Evolutionary conservation across 2,329 filamentous ascomycete species (phyloP).

Genomic region (Nemania sp.): DNA sequence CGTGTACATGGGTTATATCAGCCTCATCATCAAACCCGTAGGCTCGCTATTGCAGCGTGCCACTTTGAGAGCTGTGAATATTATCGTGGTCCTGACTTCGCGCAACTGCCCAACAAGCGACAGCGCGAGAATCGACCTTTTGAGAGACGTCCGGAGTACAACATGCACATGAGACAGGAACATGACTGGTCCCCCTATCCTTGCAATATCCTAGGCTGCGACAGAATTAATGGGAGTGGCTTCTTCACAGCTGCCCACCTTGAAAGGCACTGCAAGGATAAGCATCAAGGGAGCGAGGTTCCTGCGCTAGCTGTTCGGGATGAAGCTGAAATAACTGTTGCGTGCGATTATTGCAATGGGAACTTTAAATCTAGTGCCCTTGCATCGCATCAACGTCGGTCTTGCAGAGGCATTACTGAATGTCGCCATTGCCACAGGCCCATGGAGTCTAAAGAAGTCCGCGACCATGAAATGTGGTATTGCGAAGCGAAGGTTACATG

Average conservation of each 20-base stretch:
- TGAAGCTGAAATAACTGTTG: background rate
- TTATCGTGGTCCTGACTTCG: no score
- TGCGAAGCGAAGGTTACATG: no score
- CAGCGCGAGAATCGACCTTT: slow-evolving; percentile 27
- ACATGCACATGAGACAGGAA: slow-evolving; percentile 34
- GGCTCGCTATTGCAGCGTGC: slow-evolving; percentile 8
- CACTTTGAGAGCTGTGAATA: slow-evolving; percentile 30
- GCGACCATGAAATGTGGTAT: no score
- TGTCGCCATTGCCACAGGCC: background rate
- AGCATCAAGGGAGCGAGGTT: slow-evolving; percentile 17
- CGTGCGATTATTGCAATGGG: slow-evolving; percentile 9
- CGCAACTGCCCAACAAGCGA: no score
- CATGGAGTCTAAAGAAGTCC: no score
- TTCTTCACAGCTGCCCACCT: slow-evolving; percentile 24
- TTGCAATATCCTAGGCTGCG: slow-evolving; percentile 31
- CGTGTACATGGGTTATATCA: slow-evolving; percentile 17
- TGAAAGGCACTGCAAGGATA: slow-evolving; percentile 24
- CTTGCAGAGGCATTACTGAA: background rate
- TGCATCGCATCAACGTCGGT: no score
- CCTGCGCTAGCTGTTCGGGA: background rate
- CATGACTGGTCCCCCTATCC: slow-evolving; percentile 38
- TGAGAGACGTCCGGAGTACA: slow-evolving; percentile 33
- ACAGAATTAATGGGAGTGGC: slow-evolving; percentile 22
- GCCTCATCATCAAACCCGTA: no score
- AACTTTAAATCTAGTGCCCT: background rate